Percentiles rank a stretch among this genome's conserved stretches.
phyloP scores from a whole-genome alignment of 2,329 filamentous ascomycete species.

The Talaromyces atroroseus region DNA sequence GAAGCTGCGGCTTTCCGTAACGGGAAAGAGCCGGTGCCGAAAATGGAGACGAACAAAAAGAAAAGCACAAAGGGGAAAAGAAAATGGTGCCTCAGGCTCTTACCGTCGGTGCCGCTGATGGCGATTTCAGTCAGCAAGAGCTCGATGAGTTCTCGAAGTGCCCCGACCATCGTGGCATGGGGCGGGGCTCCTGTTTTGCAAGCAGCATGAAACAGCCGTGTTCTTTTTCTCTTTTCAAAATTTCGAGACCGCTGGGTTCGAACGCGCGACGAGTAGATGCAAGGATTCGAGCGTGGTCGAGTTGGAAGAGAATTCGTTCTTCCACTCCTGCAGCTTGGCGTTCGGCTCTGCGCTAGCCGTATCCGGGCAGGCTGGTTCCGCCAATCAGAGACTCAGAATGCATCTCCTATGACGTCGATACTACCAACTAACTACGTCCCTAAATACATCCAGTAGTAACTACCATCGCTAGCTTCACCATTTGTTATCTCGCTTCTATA shows the following conservation, averaged over 20 bases:
- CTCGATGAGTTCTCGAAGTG: conserved; percentile 13
- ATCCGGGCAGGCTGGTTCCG: background rate
- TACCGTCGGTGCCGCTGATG: conserved; percentile 12
- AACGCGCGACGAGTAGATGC: conserved; percentile 5
- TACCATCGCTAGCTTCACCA: too few species aligned
- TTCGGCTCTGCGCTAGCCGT: background rate
- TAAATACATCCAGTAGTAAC: too few species aligned
- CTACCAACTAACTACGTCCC: too few species aligned
- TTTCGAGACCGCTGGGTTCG: conserved; percentile 9
- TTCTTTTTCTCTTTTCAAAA: background rate
- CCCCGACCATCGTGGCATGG: conserved; percentile 6
- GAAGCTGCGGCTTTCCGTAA: background rate
- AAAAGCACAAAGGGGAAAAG: background rate
- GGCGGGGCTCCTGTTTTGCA: background rate
- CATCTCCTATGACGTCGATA: too few species aligned
- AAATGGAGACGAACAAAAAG: background rate
- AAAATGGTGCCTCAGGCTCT: conserved; percentile 1
- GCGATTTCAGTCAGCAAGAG: conserved; percentile 13
- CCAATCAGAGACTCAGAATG: background rate
- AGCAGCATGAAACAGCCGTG: conserved; percentile 1
- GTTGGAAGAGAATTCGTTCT: background rate
- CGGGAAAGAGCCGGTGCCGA: background rate
- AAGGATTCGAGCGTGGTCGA: background rate
- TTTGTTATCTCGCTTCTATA: too few species aligned
- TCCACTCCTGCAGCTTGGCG: too few species aligned